A percentile compares a stretch with the other conserved stretches of the same genome.
phyloP scores from a whole-genome alignment of 768 basidiomycete genomes.

The Psilocybe tampanensis region DNA sequence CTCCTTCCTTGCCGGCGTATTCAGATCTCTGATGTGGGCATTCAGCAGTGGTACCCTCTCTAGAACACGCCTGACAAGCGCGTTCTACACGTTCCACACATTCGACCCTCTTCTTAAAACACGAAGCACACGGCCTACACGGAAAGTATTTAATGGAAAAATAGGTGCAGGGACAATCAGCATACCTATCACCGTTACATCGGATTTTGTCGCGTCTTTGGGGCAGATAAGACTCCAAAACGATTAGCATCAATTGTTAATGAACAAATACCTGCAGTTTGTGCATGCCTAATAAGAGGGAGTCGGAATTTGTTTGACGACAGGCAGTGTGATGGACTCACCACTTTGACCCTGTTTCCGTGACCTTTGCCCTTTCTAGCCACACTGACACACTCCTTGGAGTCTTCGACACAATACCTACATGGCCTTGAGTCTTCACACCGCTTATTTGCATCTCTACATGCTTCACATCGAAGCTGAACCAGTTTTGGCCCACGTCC shows the following conservation, averaged over 20 bases:
- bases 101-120: conserved; percentile 51
- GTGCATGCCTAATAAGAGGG: conserved; percentile 51
- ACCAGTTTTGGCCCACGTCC: conserved; percentile 58
- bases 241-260: no score
- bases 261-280: conserved; percentile 52
- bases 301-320: conserved; percentile 5
- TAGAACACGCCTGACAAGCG: conserved; percentile 44
- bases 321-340: conserved; percentile 30
- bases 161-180: conserved; percentile 6
- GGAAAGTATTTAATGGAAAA: conserved; percentile 12
- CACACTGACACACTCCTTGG: conserved; percentile 49
- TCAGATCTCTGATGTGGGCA: conserved; percentile 43
- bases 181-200: conserved; percentile 59
- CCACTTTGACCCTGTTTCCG: conserved; percentile 63
- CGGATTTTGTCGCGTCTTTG: conserved; percentile 62
- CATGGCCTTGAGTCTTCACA: conserved; percentile 66
- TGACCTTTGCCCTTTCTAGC: conserved; percentile 59
- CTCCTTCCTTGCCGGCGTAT: conserved; percentile 18
- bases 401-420: conserved; percentile 47
- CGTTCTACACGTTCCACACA: conserved; percentile 56
- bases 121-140: conserved; percentile 51
- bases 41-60: conserved; percentile 45
- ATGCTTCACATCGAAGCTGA: conserved; percentile 61
- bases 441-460: conserved; percentile 54
- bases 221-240: not conserved